Evolutionary conservation across 345 rosid species (phyloP), one percentile per base, ranked within the genome.

Genomic region (Rubroshorea leprosula): DNA sequence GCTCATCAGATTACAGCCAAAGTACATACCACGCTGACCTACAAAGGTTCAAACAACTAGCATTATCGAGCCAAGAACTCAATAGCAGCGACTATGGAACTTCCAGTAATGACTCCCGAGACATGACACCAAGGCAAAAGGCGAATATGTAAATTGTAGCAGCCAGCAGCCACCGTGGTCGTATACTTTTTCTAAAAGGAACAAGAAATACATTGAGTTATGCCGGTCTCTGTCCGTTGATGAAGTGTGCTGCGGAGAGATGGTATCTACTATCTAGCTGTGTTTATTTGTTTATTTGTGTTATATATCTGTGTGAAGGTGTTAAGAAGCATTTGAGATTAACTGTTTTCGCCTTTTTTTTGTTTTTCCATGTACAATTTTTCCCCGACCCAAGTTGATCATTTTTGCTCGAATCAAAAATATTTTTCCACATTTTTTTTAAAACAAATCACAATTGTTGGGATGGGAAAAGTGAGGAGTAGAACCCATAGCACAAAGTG

Each of bases 31-130:
- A 85, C 24, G 88, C 90, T 13, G 99, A 93, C 75, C 66, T 89
- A 95, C 73, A 76, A 64, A 87, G 52, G 72, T 93, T 93, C 76
- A 78, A 85, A 71, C 77, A 83, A 55, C 39, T 87, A 60, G 97
- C 96, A 2, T 62, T 89, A 53, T 53, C 79, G 0, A 85, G 87
- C 76, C 91, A 80, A 45, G 95, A 85, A 23, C 76, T 75, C 50
- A 58, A 49, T 0, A 76, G 86, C 77, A 68, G 84, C 38, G 86
- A 87, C 14, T 73, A 14, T 57, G 86, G 72, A 25, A 59, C 72
- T 14, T 73, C 87, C 0, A 71, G 78, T 64, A 67, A 61, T 15
- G 86, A 80, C 39, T 83, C 92, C 5, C 39, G 72, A 57, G 95
- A 82, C 44, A 62, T 64, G 45, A 3, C 41, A 6, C 41, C 41